Percentiles rank a stretch among this genome's conserved stretches.
phyloP scores from a whole-genome alignment of 2,329 filamentous ascomycete genomes.

The Arachnomyces sp. region DNA sequence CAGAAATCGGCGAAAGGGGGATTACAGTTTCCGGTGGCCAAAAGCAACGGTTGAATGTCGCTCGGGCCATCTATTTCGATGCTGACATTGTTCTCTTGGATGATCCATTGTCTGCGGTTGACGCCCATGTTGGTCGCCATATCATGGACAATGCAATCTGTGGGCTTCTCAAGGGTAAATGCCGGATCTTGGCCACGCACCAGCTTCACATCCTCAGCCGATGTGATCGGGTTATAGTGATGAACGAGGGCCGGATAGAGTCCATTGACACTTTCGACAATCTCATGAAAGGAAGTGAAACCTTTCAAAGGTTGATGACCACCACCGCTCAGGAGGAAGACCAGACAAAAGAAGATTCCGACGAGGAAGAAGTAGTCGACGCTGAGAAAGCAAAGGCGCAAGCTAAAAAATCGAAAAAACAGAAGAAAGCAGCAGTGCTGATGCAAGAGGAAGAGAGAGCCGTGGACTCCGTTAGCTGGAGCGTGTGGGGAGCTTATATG shows the following conservation, averaged over 20 bases:
- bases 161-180: conserved; percentile 80
- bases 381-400: conserved; percentile 44
- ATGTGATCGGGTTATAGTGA: conserved; percentile 88
- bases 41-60: conserved; percentile 92
- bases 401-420: conserved; percentile 27
- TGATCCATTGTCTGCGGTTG: conserved; percentile 52
- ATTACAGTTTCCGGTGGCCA: conserved; percentile 94
- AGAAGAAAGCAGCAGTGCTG: conserved; percentile 27
- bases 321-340: conserved; percentile 62
- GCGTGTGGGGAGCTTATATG: conserved; percentile 71
- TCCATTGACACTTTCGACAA: conserved; percentile 86
- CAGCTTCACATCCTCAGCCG: conserved; percentile 87
- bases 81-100: conserved; percentile 58
- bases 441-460: conserved; percentile 53
- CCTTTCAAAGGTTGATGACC: conserved; percentile 75
- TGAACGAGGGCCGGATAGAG: conserved; percentile 77
- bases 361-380: conserved; percentile 41
- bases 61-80: conserved; percentile 63
- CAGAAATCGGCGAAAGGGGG: conserved; percentile 90
- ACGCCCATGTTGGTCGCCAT: conserved; percentile 54
- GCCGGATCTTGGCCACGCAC: conserved; percentile 85
- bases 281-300: conserved; percentile 69
- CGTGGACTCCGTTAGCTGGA: conserved; percentile 69
- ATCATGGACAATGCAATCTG: conserved; percentile 93
- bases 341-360: conserved; percentile 41